Base-by-base conservation (phyloP, 257 asterid species). In the Nyctanthes arbortristis region DNA sequence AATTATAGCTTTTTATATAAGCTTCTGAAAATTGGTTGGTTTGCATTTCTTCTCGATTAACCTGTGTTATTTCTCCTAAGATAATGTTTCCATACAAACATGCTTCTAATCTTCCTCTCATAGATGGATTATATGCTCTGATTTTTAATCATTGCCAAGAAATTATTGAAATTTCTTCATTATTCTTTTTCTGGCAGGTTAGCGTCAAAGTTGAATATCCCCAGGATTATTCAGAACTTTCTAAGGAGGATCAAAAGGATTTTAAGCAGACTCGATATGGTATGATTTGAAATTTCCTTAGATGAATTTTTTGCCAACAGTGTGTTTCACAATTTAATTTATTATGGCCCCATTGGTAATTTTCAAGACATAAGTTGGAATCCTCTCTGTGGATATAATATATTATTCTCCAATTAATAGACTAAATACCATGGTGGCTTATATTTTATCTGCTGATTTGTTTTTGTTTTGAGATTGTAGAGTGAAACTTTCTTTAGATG, bases 261-360 rank as follows among this genome's bases (percentile, higher is more conserved):
- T 94, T 94, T 73, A 91, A 89, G 88, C 97, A 89, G 81, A 89
- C 87, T 64, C 87, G 99, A 94, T 86, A 86, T 82, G 99, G 99
- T 94, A 91, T 66, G 47, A 54, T 65, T 31, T 52, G 43, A 57
- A 57, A 33, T 63, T 65, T 61, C 54, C 32, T 65, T 57, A 71
- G 43, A 64, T 73, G 24, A 49, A 58, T 64, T 74, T 66, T 59
- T 69, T 25, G 36, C 62, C 61, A 43, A 7, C 69, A 59, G 37
- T 1, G 57, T 49, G 56, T 63, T 59, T 61, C 16, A 34, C 24
- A 68, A 52, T 62, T 66, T 59, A 60, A 69, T 66, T 16, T 7
- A 12, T 59, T 59, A 14, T 54, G 35, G 66, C 37, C 25, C 59
- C 11, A 29, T 28, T 66, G 56, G 33, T n/a, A 68, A 66, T 57